Conservation (phyloP, 257 asterid genomes). For the Solanum sejunctum region DNA sequence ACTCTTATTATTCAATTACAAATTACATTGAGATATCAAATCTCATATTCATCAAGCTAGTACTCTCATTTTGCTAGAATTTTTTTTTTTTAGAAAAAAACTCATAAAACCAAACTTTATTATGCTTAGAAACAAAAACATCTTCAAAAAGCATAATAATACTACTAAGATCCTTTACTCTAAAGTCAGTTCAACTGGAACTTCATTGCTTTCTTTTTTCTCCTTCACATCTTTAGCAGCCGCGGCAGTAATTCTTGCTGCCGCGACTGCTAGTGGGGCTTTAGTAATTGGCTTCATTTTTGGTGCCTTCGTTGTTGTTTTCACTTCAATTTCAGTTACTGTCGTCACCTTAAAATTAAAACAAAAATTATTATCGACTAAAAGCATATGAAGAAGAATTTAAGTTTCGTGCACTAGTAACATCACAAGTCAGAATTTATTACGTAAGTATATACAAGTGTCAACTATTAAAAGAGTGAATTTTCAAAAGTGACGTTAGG, state of each 20-base stretch:
- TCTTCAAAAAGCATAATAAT: background rate
- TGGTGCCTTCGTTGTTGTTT: background rate
- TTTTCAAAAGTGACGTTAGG: no score
- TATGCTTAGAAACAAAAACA: background rate
- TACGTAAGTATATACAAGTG: no score
- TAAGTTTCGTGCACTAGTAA: background rate
- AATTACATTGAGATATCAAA: background rate
- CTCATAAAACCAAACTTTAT: background rate
- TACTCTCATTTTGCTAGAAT: background rate
- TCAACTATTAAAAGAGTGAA: no score
- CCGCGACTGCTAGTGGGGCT: background rate
- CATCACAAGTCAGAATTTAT: no score
- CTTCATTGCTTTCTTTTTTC: background rate
- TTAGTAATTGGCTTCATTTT: background rate
- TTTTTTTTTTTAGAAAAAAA: no score
- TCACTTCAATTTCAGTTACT: background rate
- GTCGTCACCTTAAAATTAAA: background rate
- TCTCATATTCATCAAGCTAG: background rate
- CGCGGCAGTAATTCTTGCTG: no score
- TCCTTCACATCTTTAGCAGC: background rate
- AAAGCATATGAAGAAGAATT: background rate
- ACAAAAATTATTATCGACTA: background rate
- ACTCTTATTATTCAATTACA: background rate
- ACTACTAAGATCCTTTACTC: background rate
- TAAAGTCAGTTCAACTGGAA: background rate